phyloP scores from a whole-genome alignment of 352 stramenopile genomes.

The Phytophthora fragariaefolia region DNA sequence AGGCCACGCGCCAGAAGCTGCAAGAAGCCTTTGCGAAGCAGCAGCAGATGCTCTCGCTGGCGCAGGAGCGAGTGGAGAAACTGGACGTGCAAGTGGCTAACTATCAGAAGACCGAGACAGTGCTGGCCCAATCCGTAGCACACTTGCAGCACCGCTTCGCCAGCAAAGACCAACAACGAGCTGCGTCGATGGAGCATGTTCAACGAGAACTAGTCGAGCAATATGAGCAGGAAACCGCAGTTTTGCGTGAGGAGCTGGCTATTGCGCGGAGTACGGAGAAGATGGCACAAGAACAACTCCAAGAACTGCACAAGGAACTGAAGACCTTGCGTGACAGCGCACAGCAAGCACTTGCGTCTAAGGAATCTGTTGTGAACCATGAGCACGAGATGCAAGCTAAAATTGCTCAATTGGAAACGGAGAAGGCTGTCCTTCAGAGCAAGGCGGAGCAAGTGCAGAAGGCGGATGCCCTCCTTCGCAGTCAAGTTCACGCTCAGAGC shows the following conservation, averaged over 20 bases:
- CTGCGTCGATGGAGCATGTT: slow-evolving; percentile 45
- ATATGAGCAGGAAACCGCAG: slow-evolving; percentile 36
- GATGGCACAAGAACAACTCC: slow-evolving; percentile 42
- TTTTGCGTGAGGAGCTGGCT: slow-evolving; percentile 44
- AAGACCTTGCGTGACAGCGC: slow-evolving; percentile 38
- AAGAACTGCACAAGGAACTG: slow-evolving; percentile 39
- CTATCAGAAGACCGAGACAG: slow-evolving; percentile 83
- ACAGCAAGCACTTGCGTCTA: slow-evolving; percentile 22
- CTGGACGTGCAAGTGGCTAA: slow-evolving; percentile 55
- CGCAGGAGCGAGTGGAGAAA: slow-evolving; percentile 52
- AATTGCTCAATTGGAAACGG: slow-evolving; percentile 56
- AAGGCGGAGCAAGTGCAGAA: slow-evolving; percentile 72
- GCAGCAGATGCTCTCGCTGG: slow-evolving; percentile 45
- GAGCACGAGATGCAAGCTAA: slow-evolving; percentile 43
- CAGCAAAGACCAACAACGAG: slow-evolving; percentile 66
- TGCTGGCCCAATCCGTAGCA: slow-evolving; percentile 68
- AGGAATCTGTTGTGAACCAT: slow-evolving; percentile 33
- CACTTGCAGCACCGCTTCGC: slow-evolving; percentile 73
- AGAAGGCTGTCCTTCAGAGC: slow-evolving; percentile 72
- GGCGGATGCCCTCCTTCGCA: slow-evolving; percentile 62
- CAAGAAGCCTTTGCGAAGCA: slow-evolving; percentile 47
- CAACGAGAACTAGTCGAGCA: slow-evolving; percentile 52
- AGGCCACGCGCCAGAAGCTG: slow-evolving; percentile 47
- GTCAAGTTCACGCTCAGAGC: slow-evolving; percentile 47
- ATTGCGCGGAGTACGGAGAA: slow-evolving; percentile 34